Evolutionary conservation across 768 basidiomycete species (phyloP).

Genomic region (Mycena filopes): DNA sequence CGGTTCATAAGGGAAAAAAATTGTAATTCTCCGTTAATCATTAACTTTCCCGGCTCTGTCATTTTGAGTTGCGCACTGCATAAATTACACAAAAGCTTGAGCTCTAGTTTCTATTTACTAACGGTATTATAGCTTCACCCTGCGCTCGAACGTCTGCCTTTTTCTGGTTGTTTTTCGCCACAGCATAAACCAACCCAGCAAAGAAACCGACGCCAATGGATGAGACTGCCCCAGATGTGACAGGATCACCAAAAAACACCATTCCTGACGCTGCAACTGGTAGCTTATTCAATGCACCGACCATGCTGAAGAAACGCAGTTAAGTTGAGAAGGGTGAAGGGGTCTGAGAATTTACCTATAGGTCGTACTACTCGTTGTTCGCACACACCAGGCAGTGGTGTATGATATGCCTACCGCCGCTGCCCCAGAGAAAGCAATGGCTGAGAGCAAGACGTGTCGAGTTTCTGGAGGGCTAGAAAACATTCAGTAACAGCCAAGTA

Average conservation of each 20-base stretch:
- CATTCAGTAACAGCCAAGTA: constrained; percentile 12
- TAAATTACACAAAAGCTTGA: not conserved
- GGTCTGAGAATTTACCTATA: constrained; percentile 72
- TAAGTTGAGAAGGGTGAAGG: constrained; percentile 18
- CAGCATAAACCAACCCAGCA: constrained; percentile 90
- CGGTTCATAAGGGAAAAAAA: constrained; percentile 47
- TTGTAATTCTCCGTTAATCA: constrained; percentile 1
- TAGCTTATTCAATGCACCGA: constrained; percentile 96
- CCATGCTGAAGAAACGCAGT: constrained; percentile 71
- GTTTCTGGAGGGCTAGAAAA: constrained; percentile 80
- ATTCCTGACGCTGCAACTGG: constrained; percentile 99
- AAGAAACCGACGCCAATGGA: constrained; percentile 91
- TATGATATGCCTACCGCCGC: constrained; percentile 98
- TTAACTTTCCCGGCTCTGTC: not conserved
- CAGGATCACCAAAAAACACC: constrained; percentile 94
- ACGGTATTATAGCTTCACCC: constrained; percentile 67
- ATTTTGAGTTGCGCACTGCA: no score
- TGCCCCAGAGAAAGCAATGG: constrained; percentile 96
- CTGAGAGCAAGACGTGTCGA: constrained; percentile 80
- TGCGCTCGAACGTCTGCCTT: constrained; percentile 71
- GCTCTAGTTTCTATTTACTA: constrained; percentile 59
- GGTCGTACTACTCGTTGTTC: constrained; percentile 97
- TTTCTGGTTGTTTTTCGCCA: constrained; percentile 95
- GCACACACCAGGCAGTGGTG: constrained; percentile 98
- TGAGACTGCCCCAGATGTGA: constrained; percentile 88